Evolutionary conservation across 1,284 basidiomycete genomes (phyloP), one percentile per base, ranked within the genome.

Genomic region (Mycena sp.): DNA sequence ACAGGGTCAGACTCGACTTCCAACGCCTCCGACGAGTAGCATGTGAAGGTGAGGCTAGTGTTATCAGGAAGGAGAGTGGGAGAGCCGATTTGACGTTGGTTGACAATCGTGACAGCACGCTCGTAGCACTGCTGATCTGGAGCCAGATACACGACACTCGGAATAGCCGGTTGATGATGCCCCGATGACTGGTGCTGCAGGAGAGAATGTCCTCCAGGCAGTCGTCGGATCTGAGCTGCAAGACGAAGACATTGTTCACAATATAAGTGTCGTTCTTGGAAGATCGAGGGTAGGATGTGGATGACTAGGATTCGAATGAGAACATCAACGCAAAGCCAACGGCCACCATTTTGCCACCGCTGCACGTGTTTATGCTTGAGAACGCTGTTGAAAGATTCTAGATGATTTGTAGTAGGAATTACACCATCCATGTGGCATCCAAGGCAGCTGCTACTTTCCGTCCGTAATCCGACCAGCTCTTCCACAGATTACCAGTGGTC

Each of bases 341-440:
- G 40, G 5, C 59, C 59, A 7, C 50, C 52, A 25, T 61, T 53
- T 16, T 61, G 59, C 60, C 54, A 61, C 17, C 50, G 38, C 11
- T 30, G 57, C 4, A 59, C 19, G 32, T 60, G 67, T 35, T 73
- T 75, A 10, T 64, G 41, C 64, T 81, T 80, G 3, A 81, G 65
- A 6, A 74, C 54, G 6, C 72, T 67, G 53, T 81, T 81, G 67
- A 81, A 80, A 0, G 77, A 74, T 59, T 81, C 78, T 0, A 81
- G 40, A 23, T 59, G 73, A 59, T 80, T 81, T 28, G 78, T 81
- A 0, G 79, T 81, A 0, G 76, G 70, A 23, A 79, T 52, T 9
- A 80, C 70, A 9, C 65, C 69, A 4, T 76, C 72, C n/a, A 78
- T 49, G 6, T 21, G 6, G 28, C 35, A 29, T 16, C 51, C 51